Evolutionary conservation across 768 basidiomycete species (phyloP).

Genomic region (Tulasnella sp.): DNA sequence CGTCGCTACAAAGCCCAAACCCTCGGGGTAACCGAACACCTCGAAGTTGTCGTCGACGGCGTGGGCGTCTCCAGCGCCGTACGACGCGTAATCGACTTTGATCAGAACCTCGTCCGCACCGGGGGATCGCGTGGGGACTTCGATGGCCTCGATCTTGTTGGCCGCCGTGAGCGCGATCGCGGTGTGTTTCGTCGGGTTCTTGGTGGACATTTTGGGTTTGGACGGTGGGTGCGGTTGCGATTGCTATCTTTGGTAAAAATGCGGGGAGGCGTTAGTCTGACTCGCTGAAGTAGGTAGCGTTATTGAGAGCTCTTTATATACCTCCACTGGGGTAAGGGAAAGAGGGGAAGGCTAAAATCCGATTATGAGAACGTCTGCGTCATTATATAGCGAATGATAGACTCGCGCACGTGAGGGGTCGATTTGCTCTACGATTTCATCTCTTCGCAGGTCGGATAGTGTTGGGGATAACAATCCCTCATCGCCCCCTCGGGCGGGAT

Average conservation of each 20-base stretch:
- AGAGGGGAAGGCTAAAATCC: neutral
- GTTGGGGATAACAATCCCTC: neutral
- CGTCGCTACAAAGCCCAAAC: constrained; percentile 30
- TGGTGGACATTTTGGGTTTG: neutral
- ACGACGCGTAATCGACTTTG: constrained; percentile 32
- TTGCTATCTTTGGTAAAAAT: neutral
- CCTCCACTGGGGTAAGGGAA: neutral
- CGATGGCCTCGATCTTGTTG: constrained; percentile 29
- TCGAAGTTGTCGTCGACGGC: constrained; percentile 26
- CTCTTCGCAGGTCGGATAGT: neutral
- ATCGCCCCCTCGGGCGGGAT: neutral
- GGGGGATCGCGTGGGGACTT: constrained; percentile 28
- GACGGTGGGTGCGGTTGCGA: neutral
- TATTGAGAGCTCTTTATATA: neutral
- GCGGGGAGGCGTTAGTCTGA: neutral
- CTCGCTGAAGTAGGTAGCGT: neutral
- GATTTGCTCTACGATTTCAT: neutral
- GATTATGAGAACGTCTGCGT: neutral
- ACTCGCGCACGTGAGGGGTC: neutral
- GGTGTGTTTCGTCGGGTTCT: constrained; percentile 25
- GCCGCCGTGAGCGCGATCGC: constrained; percentile 32
- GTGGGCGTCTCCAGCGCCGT: constrained; percentile 34
- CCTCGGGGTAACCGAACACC: constrained; percentile 27
- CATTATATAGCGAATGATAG: neutral
- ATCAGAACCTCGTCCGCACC: constrained; percentile 29